Evolutionary conservation across 75 land plant genomes (phyloP).

Genomic region (Pseudotsuga menziesii): DNA sequence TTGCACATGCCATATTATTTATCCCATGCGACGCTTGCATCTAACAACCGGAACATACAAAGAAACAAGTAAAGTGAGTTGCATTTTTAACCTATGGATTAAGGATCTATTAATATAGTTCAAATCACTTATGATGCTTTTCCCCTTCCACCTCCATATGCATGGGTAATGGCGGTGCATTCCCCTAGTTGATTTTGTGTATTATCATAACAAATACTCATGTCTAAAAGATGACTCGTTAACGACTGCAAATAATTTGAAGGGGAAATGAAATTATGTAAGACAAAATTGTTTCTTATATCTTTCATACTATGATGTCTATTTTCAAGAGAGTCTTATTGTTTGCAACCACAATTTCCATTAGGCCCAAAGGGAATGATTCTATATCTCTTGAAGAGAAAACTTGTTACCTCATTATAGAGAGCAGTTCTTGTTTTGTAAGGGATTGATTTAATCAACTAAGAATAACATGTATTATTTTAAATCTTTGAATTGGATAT

Average conservation of each 20-base stretch:
- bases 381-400: conserved; percentile 60
- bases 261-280: not conserved
- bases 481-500: conserved; percentile 66
- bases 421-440: conserved; percentile 40
- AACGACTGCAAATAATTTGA: not conserved
- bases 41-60: no score
- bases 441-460: conserved; percentile 59
- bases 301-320: not conserved
- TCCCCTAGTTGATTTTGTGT: not conserved
- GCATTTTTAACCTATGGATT: no score
- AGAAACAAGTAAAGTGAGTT: no score
- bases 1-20: no score
- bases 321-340: not conserved
- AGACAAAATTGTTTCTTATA: not conserved
- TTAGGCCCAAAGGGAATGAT: not conserved
- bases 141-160: not conserved
- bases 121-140: not conserved
- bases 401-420: conserved; percentile 83
- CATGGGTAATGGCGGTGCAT: not conserved
- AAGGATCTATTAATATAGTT: not conserved
- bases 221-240: not conserved
- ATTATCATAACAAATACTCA: not conserved
- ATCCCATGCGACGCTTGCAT: no score
- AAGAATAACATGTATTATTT: conserved; percentile 21
- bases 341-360: not conserved